phyloP scores from a whole-genome alignment of 345 rosid genomes.

The Salix dunnii region DNA sequence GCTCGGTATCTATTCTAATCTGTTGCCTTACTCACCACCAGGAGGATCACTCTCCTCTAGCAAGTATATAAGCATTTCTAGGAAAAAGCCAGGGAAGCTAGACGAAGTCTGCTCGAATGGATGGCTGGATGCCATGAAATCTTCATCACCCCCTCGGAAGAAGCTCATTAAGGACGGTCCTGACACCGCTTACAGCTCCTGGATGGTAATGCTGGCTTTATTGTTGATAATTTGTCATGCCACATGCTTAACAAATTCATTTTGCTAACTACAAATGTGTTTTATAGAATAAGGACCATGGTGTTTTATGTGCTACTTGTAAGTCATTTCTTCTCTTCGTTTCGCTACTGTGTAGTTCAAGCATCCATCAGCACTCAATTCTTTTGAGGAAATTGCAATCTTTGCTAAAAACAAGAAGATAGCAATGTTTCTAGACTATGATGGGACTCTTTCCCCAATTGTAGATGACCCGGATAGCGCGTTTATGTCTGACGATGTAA shows the following conservation, averaged over 20 bases:
- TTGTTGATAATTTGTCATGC: not conserved
- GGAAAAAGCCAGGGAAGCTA: slow-evolving; percentile 59
- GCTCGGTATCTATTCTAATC: slow-evolving; percentile 52
- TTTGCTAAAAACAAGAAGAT: slow-evolving; percentile 67
- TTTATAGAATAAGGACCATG: not conserved
- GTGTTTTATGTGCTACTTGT: not conserved
- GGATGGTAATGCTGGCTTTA: slow-evolving; percentile 55
- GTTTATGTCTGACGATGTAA: slow-evolving; percentile 71
- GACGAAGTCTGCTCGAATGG: slow-evolving; percentile 88
- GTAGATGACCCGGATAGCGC: slow-evolving; percentile 85
- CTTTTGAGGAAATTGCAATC: slow-evolving; percentile 51
- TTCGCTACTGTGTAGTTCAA: slow-evolving; percentile 46
- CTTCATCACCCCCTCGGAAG: slow-evolving; percentile 93
- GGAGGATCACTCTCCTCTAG: slow-evolving; percentile 49
- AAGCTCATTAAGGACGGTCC: slow-evolving; percentile 61
- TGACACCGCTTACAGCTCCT: slow-evolving; percentile 55
- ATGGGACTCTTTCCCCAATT: slow-evolving; percentile 92
- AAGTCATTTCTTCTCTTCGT: not conserved
- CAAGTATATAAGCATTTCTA: slow-evolving; percentile 41
- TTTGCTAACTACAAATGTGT: not conserved
- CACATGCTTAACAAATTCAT: not conserved
- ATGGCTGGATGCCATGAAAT: slow-evolving; percentile 92
- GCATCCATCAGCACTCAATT: slow-evolving; percentile 77
- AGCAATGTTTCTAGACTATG: slow-evolving; percentile 84
- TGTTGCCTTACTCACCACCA: slow-evolving; percentile 42